phyloP scores from a whole-genome alignment of 257 asterid genomes.

The Cinchona pubescens region DNA sequence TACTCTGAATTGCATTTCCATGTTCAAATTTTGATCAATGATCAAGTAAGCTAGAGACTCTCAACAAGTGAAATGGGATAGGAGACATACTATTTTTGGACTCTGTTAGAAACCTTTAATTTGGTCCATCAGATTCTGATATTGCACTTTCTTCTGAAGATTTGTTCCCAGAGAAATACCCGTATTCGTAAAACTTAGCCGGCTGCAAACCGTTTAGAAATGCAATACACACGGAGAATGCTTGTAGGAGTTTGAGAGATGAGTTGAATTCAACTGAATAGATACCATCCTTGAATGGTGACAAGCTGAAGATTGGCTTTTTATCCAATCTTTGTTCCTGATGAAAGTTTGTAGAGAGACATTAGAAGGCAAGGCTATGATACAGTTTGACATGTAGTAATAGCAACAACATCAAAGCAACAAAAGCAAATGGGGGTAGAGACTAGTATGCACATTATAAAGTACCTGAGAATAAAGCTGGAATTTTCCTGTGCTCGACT shows the following conservation, averaged over 20 bases:
- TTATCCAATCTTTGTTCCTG: conserved; percentile 48
- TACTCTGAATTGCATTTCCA: conserved; percentile 7
- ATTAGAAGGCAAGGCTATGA: background rate
- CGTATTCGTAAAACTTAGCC: conserved; percentile 20
- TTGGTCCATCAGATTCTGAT: conserved; percentile 19
- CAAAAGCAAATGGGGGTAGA: background rate
- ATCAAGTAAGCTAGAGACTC: conserved; percentile 34
- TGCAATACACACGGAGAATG: conserved; percentile 61
- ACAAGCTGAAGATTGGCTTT: conserved; percentile 39
- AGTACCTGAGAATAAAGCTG: conserved; percentile 63
- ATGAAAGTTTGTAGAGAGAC: background rate
- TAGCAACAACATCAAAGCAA: background rate
- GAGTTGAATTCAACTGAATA: conserved; percentile 62
- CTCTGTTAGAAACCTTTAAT: conserved; percentile 23
- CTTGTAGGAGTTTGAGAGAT: conserved; percentile 54
- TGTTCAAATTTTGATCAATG: background rate
- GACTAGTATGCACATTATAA: background rate
- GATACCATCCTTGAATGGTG: conserved; percentile 58
- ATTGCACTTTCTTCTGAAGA: conserved; percentile 24
- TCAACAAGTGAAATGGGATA: conserved; percentile 48
- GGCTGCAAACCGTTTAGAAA: conserved; percentile 38
- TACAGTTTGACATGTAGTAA: background rate
- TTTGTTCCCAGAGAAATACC: conserved; percentile 18
- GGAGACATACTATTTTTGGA: conserved; percentile 28
- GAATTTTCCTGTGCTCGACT: conserved; percentile 26